Base-by-base conservation (phyloP, 208 protist species). In the Acanthamoeba polyphaga region DNA sequence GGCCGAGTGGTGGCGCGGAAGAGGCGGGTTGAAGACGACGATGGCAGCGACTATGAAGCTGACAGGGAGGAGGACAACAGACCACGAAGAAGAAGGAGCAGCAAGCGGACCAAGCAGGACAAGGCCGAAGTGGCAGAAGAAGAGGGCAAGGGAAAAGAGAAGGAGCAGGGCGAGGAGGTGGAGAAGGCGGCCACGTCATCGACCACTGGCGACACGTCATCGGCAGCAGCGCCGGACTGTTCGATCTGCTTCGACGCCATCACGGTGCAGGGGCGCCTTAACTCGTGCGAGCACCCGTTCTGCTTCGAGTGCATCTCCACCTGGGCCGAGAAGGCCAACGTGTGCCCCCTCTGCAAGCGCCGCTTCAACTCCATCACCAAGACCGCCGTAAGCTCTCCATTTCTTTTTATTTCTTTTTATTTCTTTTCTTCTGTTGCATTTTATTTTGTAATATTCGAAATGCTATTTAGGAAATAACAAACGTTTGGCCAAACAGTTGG, bases 301-400 rank as follows among this genome's bases (percentile, higher is more conserved):
- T 88, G 80, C 80, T 88, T 88, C 80, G 51, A 53, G 24, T 88
- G 80, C 80, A 88, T 88, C 80, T 53, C 80, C 46, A 55, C 51
- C 12, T 88, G 80, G 80, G 53, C 51, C 51, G 53, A 88, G 46
- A 88, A 64, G 29, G 43, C 80, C 80, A 88, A 88, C 80, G 27
- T 64, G 80, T 88, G 80, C 80, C 80, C 80, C 19, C 80, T 88
- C 80, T 88, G 80, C 80, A 88, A 88, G 80, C 51, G 51, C 22
- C 80, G 80, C 80, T 88, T 88, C 80, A 88, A 7, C 80, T 64
- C 51, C 32, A 55, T 88, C 51, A 88, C 80, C 80, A 55, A 64
- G 51, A 88, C n/a, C 43, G 9, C 38, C 80, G 43, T 88, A 64
- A 7, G 55, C n/a, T 8, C 80, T 12, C 46, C 46, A 5, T 43